phyloP scores from a whole-genome alignment of 148 eudicot species.

The Tetragonia tetragonoides region DNA sequence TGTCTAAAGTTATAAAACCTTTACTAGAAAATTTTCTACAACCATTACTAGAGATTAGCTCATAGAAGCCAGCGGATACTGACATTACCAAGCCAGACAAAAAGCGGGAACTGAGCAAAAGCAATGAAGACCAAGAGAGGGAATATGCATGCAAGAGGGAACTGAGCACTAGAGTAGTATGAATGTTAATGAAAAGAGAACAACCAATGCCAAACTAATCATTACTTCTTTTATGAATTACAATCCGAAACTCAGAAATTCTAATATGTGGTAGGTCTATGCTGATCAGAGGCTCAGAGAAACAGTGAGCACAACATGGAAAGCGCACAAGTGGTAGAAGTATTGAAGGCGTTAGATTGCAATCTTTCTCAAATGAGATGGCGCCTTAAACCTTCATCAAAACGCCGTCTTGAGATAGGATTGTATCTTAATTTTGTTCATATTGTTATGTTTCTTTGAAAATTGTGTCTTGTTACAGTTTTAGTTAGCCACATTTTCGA shows the following conservation, averaged over 20 bases:
- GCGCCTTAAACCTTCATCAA: slow-evolving; percentile 68
- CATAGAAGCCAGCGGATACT: slow-evolving; percentile 50
- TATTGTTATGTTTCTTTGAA: too few relatives aligned
- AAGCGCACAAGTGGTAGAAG: slow-evolving; percentile 22
- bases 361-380: slow-evolving; percentile 58
- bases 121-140: slow-evolving; percentile 60
- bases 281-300: not conserved
- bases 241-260: too few relatives aligned
- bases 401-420: slow-evolving; percentile 82
- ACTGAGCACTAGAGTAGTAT: too few relatives aligned
- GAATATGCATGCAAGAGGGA: too few relatives aligned
- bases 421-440: not conserved
- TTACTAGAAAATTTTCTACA: slow-evolving; percentile 1
- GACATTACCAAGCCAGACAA: slow-evolving; percentile 59
- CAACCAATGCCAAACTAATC: too few relatives aligned
- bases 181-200: too few relatives aligned
- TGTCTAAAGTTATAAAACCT: not conserved
- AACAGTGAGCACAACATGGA: slow-evolving; percentile 13
- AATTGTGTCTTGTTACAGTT: too few relatives aligned
- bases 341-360: slow-evolving; percentile 36
- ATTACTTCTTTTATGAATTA: too few relatives aligned
- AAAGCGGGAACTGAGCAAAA: slow-evolving; percentile 57
- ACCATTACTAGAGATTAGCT: slow-evolving; percentile 6
- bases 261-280: not conserved
- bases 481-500: not conserved